phyloP scores from a whole-genome alignment of 2,329 filamentous ascomycete species.

The Ophiosphaerella herpotricha region DNA sequence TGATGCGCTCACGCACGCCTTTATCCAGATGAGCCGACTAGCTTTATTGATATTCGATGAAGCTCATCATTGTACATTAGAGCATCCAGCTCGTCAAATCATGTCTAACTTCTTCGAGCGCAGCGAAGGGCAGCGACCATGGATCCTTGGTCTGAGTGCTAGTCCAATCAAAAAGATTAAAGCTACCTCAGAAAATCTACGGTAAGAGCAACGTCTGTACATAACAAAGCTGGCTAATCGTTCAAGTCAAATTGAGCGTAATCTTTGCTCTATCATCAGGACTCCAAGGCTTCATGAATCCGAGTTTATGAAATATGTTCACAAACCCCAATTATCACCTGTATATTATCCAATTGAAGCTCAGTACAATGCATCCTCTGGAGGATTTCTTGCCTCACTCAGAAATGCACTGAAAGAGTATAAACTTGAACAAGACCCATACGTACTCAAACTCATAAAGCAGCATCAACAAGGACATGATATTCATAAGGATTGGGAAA shows the following conservation, averaged over 20 bases:
- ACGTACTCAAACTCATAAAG: conserved; percentile 39
- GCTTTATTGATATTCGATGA: conserved; percentile 82
- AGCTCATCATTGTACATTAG: conserved; percentile 75
- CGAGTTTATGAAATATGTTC: conserved; percentile 70
- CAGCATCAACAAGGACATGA: conserved; percentile 28
- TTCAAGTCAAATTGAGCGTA: conserved; percentile 63
- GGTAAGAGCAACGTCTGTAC: conserved; percentile 38
- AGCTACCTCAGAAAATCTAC: conserved; percentile 54
- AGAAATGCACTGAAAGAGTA: conserved; percentile 24
- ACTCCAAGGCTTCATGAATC: conserved; percentile 71
- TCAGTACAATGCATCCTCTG: conserved; percentile 1
- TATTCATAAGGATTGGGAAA: conserved; percentile 26
- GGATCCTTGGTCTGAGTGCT: conserved; percentile 78
- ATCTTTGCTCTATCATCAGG: conserved; percentile 70
- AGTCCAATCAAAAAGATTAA: conserved; percentile 72
- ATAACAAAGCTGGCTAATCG: conserved; percentile 16
- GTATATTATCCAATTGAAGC: conserved; percentile 38
- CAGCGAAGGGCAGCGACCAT: conserved; percentile 52
- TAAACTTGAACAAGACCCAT: conserved; percentile 48
- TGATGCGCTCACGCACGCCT: conserved; percentile 75
- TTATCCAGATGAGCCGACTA: conserved; percentile 67
- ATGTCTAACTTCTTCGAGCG: conserved; percentile 74
- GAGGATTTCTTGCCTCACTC: conserved; percentile 21
- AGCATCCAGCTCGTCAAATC: conserved; percentile 68
- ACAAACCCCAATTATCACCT: conserved; percentile 63